phyloP scores from a whole-genome alignment of 2,329 filamentous ascomycete species.

The Didymella lethalis region DNA sequence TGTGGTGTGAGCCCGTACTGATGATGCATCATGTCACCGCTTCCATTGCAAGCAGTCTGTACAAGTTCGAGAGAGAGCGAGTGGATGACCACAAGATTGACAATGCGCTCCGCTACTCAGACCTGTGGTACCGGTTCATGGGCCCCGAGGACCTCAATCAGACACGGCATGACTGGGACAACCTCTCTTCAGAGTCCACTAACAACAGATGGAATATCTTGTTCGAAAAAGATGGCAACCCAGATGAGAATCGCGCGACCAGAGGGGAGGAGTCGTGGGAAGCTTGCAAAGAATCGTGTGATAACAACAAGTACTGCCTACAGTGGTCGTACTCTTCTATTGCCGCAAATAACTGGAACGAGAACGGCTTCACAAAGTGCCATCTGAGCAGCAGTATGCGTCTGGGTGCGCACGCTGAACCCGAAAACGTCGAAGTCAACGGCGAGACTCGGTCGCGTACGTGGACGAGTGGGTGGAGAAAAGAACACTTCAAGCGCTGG shows the following conservation, averaged over 20 bases:
- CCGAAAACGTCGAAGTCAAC: slow-evolving; percentile 24
- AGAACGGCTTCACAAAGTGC: slow-evolving; percentile 44
- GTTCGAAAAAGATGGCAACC: slow-evolving; percentile 31
- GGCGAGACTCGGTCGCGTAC: slow-evolving; percentile 21
- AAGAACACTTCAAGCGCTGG: slow-evolving; percentile 39
- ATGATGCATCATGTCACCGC: slow-evolving; percentile 57
- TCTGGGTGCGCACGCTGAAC: slow-evolving; percentile 30
- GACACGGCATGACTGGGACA: slow-evolving; percentile 46
- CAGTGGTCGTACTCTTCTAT: slow-evolving; percentile 46
- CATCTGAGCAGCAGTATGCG: slow-evolving; percentile 45
- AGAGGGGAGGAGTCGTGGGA: slow-evolving; percentile 38
- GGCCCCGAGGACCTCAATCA: slow-evolving; percentile 34
- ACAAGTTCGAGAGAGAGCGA: slow-evolving; percentile 55
- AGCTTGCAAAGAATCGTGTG: slow-evolving; percentile 42
- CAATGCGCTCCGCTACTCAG: slow-evolving; percentile 35
- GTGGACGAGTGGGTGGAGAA: slow-evolving; percentile 46
- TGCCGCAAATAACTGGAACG: slow-evolving; percentile 38
- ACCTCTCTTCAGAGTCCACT: slow-evolving; percentile 39
- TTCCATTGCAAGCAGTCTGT: slow-evolving; percentile 54
- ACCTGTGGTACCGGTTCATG: slow-evolving; percentile 43
- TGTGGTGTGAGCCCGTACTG: slow-evolving; percentile 50
- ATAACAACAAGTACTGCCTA: slow-evolving; percentile 39
- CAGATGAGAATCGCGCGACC: slow-evolving; percentile 26
- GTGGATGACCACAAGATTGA: slow-evolving; percentile 26
- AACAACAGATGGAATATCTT: slow-evolving; percentile 48